Conservation (phyloP, 108 stramenopile species). For the Fistulifera solaris region DNA sequence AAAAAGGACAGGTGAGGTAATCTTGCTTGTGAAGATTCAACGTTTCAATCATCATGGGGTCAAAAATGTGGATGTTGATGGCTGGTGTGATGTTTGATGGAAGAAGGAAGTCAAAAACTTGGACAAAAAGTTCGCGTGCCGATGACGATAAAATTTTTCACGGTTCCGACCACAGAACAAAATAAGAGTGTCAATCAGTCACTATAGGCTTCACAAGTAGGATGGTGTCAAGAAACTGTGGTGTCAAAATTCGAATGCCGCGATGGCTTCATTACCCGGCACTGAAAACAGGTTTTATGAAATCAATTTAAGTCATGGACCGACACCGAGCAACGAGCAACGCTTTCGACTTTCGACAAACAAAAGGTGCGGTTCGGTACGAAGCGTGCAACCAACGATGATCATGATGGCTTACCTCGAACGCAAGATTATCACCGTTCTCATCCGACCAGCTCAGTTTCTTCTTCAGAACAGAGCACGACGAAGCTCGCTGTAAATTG, state of each 20-base stretch:
- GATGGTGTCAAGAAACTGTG: too few relatives aligned
- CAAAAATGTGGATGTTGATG: too few relatives aligned
- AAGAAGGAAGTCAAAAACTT: too few relatives aligned
- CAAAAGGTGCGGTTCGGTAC: neutral
- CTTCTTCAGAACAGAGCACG: neutral
- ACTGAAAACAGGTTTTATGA: neutral
- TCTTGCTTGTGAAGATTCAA: too few relatives aligned
- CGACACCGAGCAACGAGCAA: neutral
- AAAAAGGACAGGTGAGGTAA: neutral
- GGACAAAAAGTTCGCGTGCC: too few relatives aligned
- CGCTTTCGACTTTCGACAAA: neutral
- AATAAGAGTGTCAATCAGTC: too few relatives aligned
- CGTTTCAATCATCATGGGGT: too few relatives aligned
- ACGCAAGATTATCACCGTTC: conserved; percentile 47
- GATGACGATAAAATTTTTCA: too few relatives aligned
- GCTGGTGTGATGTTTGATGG: too few relatives aligned
- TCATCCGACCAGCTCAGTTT: conserved; percentile 75
- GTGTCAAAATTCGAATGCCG: too few relatives aligned
- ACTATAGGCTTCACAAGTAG: too few relatives aligned
- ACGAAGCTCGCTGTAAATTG: neutral
- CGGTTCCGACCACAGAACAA: too few relatives aligned
- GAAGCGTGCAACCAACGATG: neutral
- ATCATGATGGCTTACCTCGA: conserved; percentile 35
- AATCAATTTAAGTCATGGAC: neutral
- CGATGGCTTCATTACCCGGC: neutral